These are phyloP conservation scores for Aphanomyces invadans DNA, from an alignment of 352 stramenopile genomes.

Conservation along the genomic window DNA sequence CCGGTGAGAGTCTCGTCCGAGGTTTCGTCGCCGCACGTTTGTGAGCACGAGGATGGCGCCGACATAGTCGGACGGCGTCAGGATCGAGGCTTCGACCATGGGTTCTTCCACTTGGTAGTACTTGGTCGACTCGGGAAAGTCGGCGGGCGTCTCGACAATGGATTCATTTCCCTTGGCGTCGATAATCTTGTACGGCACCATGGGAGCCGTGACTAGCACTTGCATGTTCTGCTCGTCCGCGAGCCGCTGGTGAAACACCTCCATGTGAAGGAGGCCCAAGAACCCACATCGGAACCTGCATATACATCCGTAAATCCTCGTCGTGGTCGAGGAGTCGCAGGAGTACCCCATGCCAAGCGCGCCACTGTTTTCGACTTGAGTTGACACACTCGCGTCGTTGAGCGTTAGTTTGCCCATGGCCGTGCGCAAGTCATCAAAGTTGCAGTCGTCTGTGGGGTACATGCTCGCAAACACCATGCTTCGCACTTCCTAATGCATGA, in stretches of 20 bases:
- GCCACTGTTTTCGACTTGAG: slow-evolving; percentile 92
- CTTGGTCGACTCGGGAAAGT: slow-evolving; percentile 76
- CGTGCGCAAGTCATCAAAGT: slow-evolving; percentile 93
- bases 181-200: slow-evolving; percentile 95
- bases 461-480: slow-evolving; percentile 99
- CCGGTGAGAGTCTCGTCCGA: too few relatives aligned
- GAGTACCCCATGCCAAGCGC: slow-evolving; percentile 88
- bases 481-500: slow-evolving; percentile 49
- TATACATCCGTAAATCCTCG: background rate
- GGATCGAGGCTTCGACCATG: slow-evolving; percentile 94
- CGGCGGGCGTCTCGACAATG: slow-evolving; percentile 63
- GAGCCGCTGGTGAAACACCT: slow-evolving; percentile 97
- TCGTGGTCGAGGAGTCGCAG: background rate
- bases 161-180: slow-evolving; percentile 37
- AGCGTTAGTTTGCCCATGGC: slow-evolving; percentile 95
- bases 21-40: too few relatives aligned
- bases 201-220: slow-evolving; percentile 96
- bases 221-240: slow-evolving; percentile 96
- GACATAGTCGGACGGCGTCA: slow-evolving; percentile 93
- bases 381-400: slow-evolving; percentile 95
- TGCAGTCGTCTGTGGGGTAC: slow-evolving; percentile 94
- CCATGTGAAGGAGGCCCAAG: slow-evolving; percentile 96
- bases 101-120: slow-evolving; percentile 90
- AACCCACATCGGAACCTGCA: slow-evolving; percentile 86
- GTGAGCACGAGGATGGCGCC: slow-evolving; percentile 92